These are phyloP conservation scores for Fusarium sp. DNA, from an alignment of 2,329 filamentous ascomycete genomes.

Conservation along the genomic window DNA sequence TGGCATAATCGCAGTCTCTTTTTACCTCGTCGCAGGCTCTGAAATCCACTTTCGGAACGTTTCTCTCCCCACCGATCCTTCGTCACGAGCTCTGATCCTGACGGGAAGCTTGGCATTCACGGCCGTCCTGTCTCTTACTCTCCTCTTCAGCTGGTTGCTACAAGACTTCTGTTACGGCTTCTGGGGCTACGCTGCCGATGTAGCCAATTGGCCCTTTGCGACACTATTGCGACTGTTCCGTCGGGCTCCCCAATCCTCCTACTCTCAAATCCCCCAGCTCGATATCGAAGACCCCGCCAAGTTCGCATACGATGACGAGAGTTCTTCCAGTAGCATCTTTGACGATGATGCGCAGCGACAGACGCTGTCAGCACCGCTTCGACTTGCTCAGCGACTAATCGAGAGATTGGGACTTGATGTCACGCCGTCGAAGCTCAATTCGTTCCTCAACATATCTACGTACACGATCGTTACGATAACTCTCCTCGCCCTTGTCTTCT, in stretches of 20 bases:
- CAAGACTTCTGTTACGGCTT: constrained; percentile 42
- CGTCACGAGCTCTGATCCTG: constrained; percentile 47
- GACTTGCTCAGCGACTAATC: not conserved
- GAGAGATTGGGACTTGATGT: not conserved
- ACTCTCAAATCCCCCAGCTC: constrained; percentile 41
- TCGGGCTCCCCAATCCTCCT: not conserved
- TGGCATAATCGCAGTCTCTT: constrained; percentile 41
- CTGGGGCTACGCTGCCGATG: constrained; percentile 39
- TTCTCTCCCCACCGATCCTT: constrained; percentile 47
- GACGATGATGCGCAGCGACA: not conserved
- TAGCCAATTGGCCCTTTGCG: constrained; percentile 43
- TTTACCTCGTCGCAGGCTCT: constrained; percentile 49
- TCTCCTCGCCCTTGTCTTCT: constrained; percentile 38
- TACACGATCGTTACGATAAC: not conserved
- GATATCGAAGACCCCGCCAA: constrained; percentile 36
- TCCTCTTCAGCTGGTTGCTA: constrained; percentile 40
- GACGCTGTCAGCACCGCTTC: not conserved
- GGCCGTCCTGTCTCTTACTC: constrained; percentile 29
- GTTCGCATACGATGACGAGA: not conserved
- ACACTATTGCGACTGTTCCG: constrained; percentile 22
- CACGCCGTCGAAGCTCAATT: not conserved
- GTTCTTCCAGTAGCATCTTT: not conserved
- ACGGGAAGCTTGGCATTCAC: constrained; percentile 47
- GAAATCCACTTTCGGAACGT: constrained; percentile 53
- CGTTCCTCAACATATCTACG: not conserved